A percentile compares a stretch with the other conserved stretches of the same genome.
phyloP scores from a whole-genome alignment of 768 basidiomycete genomes.

The Termitomyces sp. region DNA sequence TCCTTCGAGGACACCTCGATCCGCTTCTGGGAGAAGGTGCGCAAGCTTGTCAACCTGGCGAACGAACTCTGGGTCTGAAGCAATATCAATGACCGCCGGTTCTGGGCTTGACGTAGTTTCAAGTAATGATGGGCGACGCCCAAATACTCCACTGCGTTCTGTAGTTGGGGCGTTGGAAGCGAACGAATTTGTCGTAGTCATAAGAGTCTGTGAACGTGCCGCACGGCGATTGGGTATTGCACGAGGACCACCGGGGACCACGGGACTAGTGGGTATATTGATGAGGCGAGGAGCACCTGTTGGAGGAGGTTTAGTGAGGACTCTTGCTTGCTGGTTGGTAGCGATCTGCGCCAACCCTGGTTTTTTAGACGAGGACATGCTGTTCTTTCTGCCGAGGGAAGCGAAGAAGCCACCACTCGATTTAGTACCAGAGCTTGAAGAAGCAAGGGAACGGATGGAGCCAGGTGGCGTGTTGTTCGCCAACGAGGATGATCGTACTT shows the following conservation, averaged over 20 bases:
- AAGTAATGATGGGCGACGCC: slow-evolving; percentile 34
- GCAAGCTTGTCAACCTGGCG: slow-evolving; percentile 67
- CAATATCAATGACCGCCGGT: slow-evolving; percentile 26
- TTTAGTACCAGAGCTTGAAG: slow-evolving; percentile 36
- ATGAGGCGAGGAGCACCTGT: slow-evolving; percentile 22
- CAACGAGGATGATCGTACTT: slow-evolving; percentile 26
- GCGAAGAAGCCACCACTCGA: slow-evolving; percentile 62
- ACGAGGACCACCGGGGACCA: slow-evolving; percentile 71
- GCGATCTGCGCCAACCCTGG: slow-evolving; percentile 14
- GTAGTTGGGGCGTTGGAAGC: slow-evolving; percentile 16
- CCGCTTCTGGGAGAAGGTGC: slow-evolving; percentile 68
- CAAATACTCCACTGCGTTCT: slow-evolving; percentile 23
- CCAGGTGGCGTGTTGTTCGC: slow-evolving; percentile 35
- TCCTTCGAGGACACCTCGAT: slow-evolving; percentile 57
- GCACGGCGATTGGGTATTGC: slow-evolving; percentile 53
- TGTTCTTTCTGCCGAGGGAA: slow-evolving; percentile 67
- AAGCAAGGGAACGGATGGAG: slow-evolving; percentile 43
- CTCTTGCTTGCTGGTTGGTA: slow-evolving; percentile 20
- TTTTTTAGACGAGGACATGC: slow-evolving; percentile 28
- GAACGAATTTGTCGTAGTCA: slow-evolving; percentile 29
- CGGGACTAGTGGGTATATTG: slow-evolving; percentile 35
- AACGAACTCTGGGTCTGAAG: slow-evolving; percentile 49
- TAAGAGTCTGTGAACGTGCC: slow-evolving; percentile 64
- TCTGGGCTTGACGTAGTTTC: slow-evolving; percentile 23
- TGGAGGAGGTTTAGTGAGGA: slow-evolving; percentile 17